Evolutionary conservation across 768 basidiomycete genomes (phyloP), one percentile per base, ranked within the genome.

Genomic region (Boletus huronensis): DNA sequence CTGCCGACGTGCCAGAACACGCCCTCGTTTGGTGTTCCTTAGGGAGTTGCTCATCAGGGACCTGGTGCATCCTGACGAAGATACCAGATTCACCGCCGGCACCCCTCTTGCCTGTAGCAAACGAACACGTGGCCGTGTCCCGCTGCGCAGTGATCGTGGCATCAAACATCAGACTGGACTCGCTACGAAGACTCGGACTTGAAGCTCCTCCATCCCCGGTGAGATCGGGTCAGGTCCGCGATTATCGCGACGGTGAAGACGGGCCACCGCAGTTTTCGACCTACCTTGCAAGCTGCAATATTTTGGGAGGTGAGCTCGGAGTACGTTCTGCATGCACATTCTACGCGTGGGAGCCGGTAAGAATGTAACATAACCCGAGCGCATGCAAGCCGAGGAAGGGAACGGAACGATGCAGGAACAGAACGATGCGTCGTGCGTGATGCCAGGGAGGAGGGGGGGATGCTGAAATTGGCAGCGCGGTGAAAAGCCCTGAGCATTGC

Each of bases 111-210:
- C 17, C 39, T 3, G 34, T 19, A 14, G 39, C 9, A 17, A 36
- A 13, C 23, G 8, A 35, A n/a, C 39, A 14, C 32, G 13, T 29
- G 14, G 28, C 32, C 17, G 34, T 9, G 35, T 28, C 31, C 26
- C 16, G 35, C 14, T 48, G 55, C 35, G 55, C 53, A 39, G 26
- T 54, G 43, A 46, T 49, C n/a, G 26, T 23, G 14, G n/a, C 32
- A 32, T 14, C 6, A 7, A 5, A n/a, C 23, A 26, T 28, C 17
- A 6, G 11, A 25, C 32, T 28, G 8, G 25, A 21, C 28, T 45
- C 19, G 17, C 39, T 6, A 17, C 8, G 16, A 7, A 19, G 4
- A 21, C 25, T n/a, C n/a, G 5, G 13, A 16, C 23, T 23, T 25
- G 31, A 42, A n/a, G n/a, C n/a, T n/a, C 31, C 9, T 13, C 32